These are phyloP conservation scores for Solanum okadae DNA, from an alignment of 257 asterid species.

Conservation along the genomic window DNA sequence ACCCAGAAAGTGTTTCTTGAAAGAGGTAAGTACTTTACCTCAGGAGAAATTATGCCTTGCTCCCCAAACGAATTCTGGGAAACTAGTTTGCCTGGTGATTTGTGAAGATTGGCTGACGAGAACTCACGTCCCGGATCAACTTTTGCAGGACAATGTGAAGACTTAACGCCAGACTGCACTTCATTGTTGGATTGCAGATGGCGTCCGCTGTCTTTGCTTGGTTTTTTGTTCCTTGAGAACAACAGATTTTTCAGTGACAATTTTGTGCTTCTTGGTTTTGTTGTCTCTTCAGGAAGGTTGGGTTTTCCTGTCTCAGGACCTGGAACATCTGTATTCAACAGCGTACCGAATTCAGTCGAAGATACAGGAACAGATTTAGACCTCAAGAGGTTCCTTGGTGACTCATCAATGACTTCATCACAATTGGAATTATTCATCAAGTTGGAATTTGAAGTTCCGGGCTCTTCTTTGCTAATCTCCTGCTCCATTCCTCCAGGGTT, in stretches of 20 bases:
- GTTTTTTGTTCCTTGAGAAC: slow-evolving; percentile 62
- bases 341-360: slow-evolving; percentile 38
- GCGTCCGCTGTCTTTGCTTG: slow-evolving; percentile 30
- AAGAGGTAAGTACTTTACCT: slow-evolving; percentile 30
- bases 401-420: slow-evolving; percentile 22
- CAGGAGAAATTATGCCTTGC: slow-evolving; percentile 25
- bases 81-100: slow-evolving; percentile 22
- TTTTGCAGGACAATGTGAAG: slow-evolving; percentile 15
- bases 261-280: slow-evolving; percentile 44
- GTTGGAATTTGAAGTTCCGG: slow-evolving; percentile 18
- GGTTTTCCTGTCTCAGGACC: slow-evolving; percentile 24
- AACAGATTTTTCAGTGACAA: slow-evolving; percentile 66
- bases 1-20: background rate
- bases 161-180: slow-evolving; percentile 3
- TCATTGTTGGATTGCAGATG: slow-evolving; percentile 31
- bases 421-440: slow-evolving; percentile 17
- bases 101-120: slow-evolving; percentile 20
- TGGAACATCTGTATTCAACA: slow-evolving; percentile 21
- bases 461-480: slow-evolving; percentile 34
- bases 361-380: slow-evolving; percentile 88
- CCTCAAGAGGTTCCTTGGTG: slow-evolving; percentile 56
- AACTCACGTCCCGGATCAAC: background rate
- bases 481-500: slow-evolving; percentile 18
- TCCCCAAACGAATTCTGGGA: slow-evolving; percentile 19
- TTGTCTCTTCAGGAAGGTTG: slow-evolving; percentile 32